phyloP scores from a whole-genome alignment of 441 rosid genomes.

The Bocquillonia castaneifolia region DNA sequence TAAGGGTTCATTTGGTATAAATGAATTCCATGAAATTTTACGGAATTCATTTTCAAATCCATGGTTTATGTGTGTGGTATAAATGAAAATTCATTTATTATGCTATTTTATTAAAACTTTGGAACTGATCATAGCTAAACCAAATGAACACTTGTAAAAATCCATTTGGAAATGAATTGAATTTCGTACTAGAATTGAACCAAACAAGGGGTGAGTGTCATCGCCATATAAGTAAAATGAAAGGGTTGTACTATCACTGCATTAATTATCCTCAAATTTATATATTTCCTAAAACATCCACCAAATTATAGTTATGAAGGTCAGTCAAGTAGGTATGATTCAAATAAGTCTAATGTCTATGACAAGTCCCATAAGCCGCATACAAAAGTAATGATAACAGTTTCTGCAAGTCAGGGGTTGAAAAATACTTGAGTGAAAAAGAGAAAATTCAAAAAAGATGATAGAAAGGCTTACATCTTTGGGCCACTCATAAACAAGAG shows the following conservation, averaged over 20 bases:
- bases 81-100: too few relatives aligned
- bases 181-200: too few relatives aligned
- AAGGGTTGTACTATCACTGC: neutral
- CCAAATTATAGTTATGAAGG: neutral
- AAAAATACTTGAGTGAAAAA: constrained; percentile 1
- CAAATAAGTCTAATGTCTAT: neutral
- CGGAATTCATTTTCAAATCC: too few relatives aligned
- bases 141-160: too few relatives aligned
- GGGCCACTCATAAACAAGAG: constrained; percentile 95
- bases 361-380: neutral
- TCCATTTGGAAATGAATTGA: too few relatives aligned
- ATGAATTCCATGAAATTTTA: too few relatives aligned
- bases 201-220: too few relatives aligned
- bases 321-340: neutral
- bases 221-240: neutral
- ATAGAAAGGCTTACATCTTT: constrained; percentile 73
- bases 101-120: too few relatives aligned
- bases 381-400: neutral
- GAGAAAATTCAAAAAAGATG: constrained; percentile 16
- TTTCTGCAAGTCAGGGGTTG: neutral
- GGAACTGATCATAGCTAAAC: too few relatives aligned
- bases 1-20: too few relatives aligned
- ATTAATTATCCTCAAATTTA: neutral
- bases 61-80: too few relatives aligned
- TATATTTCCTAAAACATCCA: neutral